Conservation (phyloP, 2,329 filamentous ascomycete species). For the Sarocladiaceae sp. region DNA sequence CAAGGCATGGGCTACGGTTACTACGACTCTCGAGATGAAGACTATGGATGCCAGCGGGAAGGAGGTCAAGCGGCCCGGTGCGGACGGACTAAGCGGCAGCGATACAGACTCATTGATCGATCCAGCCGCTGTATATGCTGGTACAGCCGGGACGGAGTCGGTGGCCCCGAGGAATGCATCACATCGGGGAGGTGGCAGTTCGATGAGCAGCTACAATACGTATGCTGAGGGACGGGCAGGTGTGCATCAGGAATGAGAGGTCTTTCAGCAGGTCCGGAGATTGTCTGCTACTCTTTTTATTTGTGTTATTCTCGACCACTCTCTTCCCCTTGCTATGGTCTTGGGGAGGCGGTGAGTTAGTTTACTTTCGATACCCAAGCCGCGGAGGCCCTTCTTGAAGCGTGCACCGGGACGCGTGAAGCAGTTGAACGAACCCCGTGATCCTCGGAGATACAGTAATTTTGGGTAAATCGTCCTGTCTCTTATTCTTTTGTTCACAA, state of each 20-base stretch:
- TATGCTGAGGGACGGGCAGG: not conserved
- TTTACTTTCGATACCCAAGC: no score
- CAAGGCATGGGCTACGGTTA: conserved; percentile 10
- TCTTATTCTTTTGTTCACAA: no score
- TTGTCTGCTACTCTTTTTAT: no score
- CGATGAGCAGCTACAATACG: not conserved
- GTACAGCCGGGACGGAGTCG: not conserved
- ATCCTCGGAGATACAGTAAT: no score
- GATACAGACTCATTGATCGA: not conserved
- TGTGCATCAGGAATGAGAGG: not conserved
- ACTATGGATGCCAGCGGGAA: conserved; percentile 8
- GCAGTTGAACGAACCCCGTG: no score
- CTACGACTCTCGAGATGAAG: conserved; percentile 11
- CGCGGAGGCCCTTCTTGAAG: no score
- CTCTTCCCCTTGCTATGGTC: no score
- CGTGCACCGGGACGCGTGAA: no score
- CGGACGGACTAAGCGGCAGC: not conserved
- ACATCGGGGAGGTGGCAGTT: not conserved
- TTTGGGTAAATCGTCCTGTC: no score
- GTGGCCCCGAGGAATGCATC: not conserved
- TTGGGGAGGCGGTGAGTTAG: no score
- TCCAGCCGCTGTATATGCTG: not conserved
- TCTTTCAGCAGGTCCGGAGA: no score
- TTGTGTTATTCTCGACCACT: no score
- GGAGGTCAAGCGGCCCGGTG: not conserved